Percentiles rank a stretch among this genome's conserved stretches.
These are phyloP conservation scores for Fusarium verticillioides DNA, from an alignment of 2,329 filamentous ascomycete species.

Conservation along the genomic window DNA sequence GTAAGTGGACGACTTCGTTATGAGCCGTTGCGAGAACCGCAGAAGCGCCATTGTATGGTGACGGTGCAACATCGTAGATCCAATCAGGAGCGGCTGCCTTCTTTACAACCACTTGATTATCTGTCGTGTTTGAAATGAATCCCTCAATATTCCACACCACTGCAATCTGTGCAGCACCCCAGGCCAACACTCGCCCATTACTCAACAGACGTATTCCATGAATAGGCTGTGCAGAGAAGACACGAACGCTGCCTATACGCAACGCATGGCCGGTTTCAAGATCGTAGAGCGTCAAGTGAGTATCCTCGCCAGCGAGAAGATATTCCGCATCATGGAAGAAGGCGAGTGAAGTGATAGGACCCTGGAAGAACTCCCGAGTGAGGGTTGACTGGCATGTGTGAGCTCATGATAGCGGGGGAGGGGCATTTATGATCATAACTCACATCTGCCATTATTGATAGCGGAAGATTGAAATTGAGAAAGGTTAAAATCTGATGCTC, in stretches of 20 bases:
- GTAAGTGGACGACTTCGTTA: constrained; percentile 76
- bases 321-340: constrained; percentile 58
- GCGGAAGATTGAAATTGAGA: background rate
- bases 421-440: constrained; percentile 33
- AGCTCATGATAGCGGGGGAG: constrained; percentile 43
- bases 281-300: constrained; percentile 65
- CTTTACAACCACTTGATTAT: constrained; percentile 26
- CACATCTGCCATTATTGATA: constrained; percentile 30
- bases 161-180: constrained; percentile 75
- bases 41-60: constrained; percentile 53
- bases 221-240: constrained; percentile 77
- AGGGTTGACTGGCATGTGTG: constrained; percentile 34
- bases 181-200: constrained; percentile 63
- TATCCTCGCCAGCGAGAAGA: constrained; percentile 70
- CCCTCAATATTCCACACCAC: constrained; percentile 22
- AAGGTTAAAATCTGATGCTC: background rate
- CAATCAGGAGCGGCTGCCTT: constrained; percentile 73
- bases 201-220: constrained; percentile 73
- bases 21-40: constrained; percentile 84
- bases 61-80: constrained; percentile 76
- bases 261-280: constrained; percentile 48
- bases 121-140: constrained; percentile 46
- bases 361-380: constrained; percentile 55
- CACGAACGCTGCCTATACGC: constrained; percentile 54
- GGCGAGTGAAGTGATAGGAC: constrained; percentile 69